Conservation (phyloP, 2,329 filamentous ascomycete species). For the Blastomyces silverae region DNA sequence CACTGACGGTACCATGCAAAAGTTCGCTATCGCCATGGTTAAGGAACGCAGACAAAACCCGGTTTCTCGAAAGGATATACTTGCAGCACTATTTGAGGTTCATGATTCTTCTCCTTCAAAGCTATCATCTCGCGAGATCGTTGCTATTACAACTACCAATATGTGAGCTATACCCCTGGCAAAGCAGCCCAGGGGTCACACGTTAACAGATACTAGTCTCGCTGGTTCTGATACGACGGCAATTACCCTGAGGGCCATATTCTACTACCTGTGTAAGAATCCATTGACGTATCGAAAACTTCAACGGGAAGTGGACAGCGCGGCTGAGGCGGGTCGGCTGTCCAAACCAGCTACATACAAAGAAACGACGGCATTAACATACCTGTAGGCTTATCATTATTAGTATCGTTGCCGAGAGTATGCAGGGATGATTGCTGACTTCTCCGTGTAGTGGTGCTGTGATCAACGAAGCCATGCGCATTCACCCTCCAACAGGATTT, state of each 20-base stretch:
- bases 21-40: conserved; percentile 4
- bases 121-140: conserved; percentile 1
- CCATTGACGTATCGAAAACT: conserved; percentile 30
- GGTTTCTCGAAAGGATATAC: background rate
- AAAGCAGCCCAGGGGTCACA: background rate
- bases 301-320: conserved; percentile 15
- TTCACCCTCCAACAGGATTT: conserved; percentile 17
- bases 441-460: conserved; percentile 1
- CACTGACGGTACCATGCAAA: background rate
- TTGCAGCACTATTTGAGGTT: background rate
- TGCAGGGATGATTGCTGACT: background rate
- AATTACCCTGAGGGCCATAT: conserved; percentile 17
- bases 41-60: conserved; percentile 5
- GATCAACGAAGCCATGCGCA: conserved; percentile 19
- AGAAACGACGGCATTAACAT: background rate
- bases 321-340: background rate
- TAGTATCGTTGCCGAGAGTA: background rate
- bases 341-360: conserved; percentile 3
- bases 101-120: background rate
- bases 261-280: conserved; percentile 21
- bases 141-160: background rate
- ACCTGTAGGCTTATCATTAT: background rate
- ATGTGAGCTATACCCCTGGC: background rate
- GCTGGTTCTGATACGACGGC: conserved; percentile 23
- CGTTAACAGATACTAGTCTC: conserved; percentile 39